Evolutionary conservation across 2,329 filamentous ascomycete species (phyloP), one percentile per base, ranked within the genome.

Genomic region (Hypoxylon sp.): DNA sequence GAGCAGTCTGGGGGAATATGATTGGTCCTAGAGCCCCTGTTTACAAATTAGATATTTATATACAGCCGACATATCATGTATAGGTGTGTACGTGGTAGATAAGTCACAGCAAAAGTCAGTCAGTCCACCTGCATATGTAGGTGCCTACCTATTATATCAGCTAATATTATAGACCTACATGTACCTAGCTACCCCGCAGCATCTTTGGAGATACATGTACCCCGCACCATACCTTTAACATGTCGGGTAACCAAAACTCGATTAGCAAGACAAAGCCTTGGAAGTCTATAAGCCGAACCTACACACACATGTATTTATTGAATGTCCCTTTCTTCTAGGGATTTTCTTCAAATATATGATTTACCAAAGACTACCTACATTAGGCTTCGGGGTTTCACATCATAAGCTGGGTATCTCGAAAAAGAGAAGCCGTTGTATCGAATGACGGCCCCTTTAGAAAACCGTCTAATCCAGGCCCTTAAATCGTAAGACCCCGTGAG

Each of bases 401-500:
- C 7, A 32, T 65, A 66, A 21, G 41, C 49, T 70, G 71, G 73
- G 72, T 72, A 75, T 75, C 71, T 67, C 69, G n/a, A 25, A 13
- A 64, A 67, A 59, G 50, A 36, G 19, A 59, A 43, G 50, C 58
- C 13, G 38, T 57, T 41, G 32, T 5, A 34, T 36, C 19, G 23
- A 41, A 17, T 9, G 23, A 32, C 38, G 32, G 28, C 52, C 17
- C 3, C 11, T 10, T 41, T 38, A 50, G 36, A 52, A 21, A 2
- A 34, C 38, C 34, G 43, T 21, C 57, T 73, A 85, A 63, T 85
- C 83, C 69, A 86, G 63, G 6, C 81, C 83, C 11, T 83, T 81
- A 65, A 86, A 85, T 4, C 81, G 82, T 69, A 86, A 73, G n/a
- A 86, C 79, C 52, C 84, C 84, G 48, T 86, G 84, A 2, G 83